Base-by-base conservation (phyloP, 208 protist species). In the Porcisia hertigi region DNA sequence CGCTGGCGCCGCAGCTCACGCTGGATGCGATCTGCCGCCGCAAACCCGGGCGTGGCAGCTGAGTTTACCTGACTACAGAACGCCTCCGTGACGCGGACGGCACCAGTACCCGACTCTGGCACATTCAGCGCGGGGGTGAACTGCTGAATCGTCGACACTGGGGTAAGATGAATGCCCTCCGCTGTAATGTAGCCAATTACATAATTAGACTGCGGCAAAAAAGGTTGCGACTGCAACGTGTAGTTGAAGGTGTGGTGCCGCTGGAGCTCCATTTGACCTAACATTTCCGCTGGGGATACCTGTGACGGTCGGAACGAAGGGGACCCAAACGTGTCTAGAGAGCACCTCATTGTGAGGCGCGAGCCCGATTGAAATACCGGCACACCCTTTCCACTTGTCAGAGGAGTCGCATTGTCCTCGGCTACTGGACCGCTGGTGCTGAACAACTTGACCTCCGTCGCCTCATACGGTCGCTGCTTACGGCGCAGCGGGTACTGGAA, bases 401-500 rank as follows among this genome's bases (percentile, higher is more conserved):
- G 58, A 4, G 67, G 34, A 3, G n/a, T 64, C 57, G 36, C 74
- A 41, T n/a, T 49, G 23, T 47, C 53, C 0, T 66, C 69, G 16
- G 59, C 20, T 41, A 41, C 23, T 16, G 72, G 20, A 23, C 86
- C 90, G 23, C 73, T 73, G 4, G 92, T 93, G 14, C 58, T 83
- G 52, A 90, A 94, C 34, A 97, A 65, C 23, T 78, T 86, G 34
- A 84, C 84, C 9, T 89, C 82, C n/a, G 83, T 88, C 5, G 86
- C 77, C 52, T 98, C 93, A 59, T 97, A 96, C 6, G 93, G 91
- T 1, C 92, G 86, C 23, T 88, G 75, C 36, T 72, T 85, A 6
- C 79, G 70, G 7, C 94, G 84, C 59, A 96, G 71, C 23, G 94
- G 92, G 74, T 93, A 98, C 77, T 97, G 93, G 70, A 98, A 97